Base-by-base conservation (phyloP, 495 filamentous ascomycete species). In the Xylaria nigripes region DNA sequence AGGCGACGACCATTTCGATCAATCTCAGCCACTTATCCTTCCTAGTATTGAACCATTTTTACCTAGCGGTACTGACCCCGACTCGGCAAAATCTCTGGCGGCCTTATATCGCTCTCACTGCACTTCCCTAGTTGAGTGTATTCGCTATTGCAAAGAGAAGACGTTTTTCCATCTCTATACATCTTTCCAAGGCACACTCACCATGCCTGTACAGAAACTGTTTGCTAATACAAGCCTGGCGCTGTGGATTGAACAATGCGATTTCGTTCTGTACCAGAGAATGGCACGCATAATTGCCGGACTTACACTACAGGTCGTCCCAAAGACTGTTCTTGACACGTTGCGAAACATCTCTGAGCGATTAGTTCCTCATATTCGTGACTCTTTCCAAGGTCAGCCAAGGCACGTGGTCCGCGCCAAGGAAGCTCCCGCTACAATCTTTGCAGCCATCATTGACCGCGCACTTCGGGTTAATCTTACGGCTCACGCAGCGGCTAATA, bases 171-270 rank as follows among this genome's bases (percentile, higher is more conserved):
- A 91, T 60, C 84, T 95, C n/a, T 95, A 94, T 68, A 87, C 86
- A 30, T 92, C 92, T 8, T 97, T 97, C 69, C 87, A 94, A 57
- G 94, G 93, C 50, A 96, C 90, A 2, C 76, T 98, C 60, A 97
- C 93, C 15, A 90, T 95, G 65, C 94, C 94, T 3, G 90, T 96
- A n/a, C 91, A 96, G 70, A 96, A 92, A 69, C 77, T 98, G 10
- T 83, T 98, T 55, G 82, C 84, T 6, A 82, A 93, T 59, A 86
- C 86, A 2, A 81, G 79, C 51, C 74, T 98, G 45, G 87, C 90
- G 13, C 81, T 86, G 2, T 98, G 93, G 93, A 94, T 98, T 57
- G 86, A 89, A 61, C 86, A 94, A 64, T 95, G 89, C 61, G 93
- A 98, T 60, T 92, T 90, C 73, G 73, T 90, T 34, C 89, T 96